A percentile compares a stretch with the other conserved stretches of the same genome.
phyloP scores from a whole-genome alignment of 163 green algal genomes.

The Chlamydomonas reinhardtii region DNA sequence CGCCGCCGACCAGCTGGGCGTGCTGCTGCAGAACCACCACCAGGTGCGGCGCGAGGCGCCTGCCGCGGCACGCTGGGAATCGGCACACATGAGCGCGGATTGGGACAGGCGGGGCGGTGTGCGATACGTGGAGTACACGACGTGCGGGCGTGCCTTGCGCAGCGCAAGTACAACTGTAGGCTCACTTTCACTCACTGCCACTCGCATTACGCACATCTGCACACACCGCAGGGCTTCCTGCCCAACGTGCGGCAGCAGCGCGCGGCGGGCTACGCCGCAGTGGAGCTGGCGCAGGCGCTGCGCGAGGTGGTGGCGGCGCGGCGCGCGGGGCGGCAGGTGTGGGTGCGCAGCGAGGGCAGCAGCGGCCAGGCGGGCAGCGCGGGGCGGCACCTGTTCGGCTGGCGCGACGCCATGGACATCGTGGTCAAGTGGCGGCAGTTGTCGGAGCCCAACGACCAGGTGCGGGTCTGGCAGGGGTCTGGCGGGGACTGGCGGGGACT shows the following conservation, averaged over 20 bases:
- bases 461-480: no score
- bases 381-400: conserved; percentile 83
- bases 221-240: conserved; percentile 80
- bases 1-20: conserved; percentile 76
- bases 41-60: conserved; percentile 44
- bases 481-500: no score
- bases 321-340: conserved; percentile 45
- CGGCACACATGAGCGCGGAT: no score
- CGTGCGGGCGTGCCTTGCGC: no score
- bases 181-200: no score
- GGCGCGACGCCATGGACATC: conserved; percentile 93
- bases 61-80: background rate
- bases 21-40: conserved; percentile 87
- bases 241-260: conserved; percentile 87
- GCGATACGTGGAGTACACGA: no score
- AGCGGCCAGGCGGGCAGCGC: conserved; percentile 55
- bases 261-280: conserved; percentile 85
- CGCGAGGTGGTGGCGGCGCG: conserved; percentile 59
- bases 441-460: conserved; percentile 93
- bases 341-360: conserved; percentile 63
- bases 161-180: no score
- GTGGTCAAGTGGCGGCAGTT: conserved; percentile 96
- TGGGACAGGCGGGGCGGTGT: no score
- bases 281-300: conserved; percentile 88
- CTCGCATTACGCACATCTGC: no score